Conservation (phyloP, 129 eudicot species). For the Flaveria brownii region DNA sequence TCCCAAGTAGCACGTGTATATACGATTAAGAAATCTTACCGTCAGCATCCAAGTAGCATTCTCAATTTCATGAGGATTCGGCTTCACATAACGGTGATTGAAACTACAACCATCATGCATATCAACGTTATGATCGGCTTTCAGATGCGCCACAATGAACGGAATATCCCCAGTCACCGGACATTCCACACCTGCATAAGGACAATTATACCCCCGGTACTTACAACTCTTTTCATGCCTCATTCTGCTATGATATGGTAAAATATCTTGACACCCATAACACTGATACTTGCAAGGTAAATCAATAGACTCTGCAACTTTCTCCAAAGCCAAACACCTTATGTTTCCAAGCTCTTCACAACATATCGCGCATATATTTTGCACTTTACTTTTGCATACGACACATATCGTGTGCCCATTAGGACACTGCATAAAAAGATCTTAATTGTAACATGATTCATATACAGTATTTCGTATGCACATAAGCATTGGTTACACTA, state of each 20-base stretch:
- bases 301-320: slow-evolving; percentile 61
- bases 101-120: slow-evolving; percentile 66
- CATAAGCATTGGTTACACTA: neutral
- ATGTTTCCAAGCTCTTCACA: slow-evolving; percentile 65
- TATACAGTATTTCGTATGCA: neutral
- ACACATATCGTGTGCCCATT: slow-evolving; percentile 69
- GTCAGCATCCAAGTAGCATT: slow-evolving; percentile 79
- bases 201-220: slow-evolving; percentile 63
- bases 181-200: slow-evolving; percentile 69
- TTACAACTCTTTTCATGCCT: slow-evolving; percentile 59
- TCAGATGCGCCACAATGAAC: slow-evolving; percentile 58
- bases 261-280: slow-evolving; percentile 63
- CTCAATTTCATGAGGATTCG: slow-evolving; percentile 67
- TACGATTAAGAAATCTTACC: slow-evolving; percentile 32
- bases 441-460: neutral
- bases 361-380: slow-evolving; percentile 57
- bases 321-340: slow-evolving; percentile 65
- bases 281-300: slow-evolving; percentile 60
- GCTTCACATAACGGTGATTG: slow-evolving; percentile 66
- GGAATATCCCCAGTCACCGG: slow-evolving; percentile 57
- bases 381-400: slow-evolving; percentile 56
- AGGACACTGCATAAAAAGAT: slow-evolving; percentile 49
- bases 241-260: slow-evolving; percentile 45
- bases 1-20: neutral
- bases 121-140: slow-evolving; percentile 58